Conservation (phyloP, 305 asterid genomes). For the Fraxinus paxiana region DNA sequence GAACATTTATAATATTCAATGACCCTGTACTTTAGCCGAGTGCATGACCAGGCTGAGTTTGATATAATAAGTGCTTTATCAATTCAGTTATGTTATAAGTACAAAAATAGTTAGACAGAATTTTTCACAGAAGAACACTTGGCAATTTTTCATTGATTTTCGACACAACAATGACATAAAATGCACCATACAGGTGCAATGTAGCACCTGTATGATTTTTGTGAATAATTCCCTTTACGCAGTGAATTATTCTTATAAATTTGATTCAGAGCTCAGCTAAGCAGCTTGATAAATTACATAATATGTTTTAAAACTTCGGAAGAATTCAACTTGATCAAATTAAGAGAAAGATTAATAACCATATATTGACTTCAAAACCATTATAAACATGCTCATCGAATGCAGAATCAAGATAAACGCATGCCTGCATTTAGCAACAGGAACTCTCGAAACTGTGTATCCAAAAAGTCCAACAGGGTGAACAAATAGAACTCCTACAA, state of each 20-base stretch:
- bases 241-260: too few relatives aligned
- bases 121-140: too few relatives aligned
- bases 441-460: not conserved
- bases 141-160: too few relatives aligned
- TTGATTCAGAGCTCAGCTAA: not conserved
- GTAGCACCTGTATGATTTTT: too few relatives aligned
- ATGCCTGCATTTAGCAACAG: conserved; percentile 3
- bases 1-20: not conserved
- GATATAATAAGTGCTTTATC: not conserved
- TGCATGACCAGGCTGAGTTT: not conserved
- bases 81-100: not conserved
- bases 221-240: too few relatives aligned
- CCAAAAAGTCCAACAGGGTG: not conserved
- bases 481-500: not conserved
- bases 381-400: not conserved
- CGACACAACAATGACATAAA: too few relatives aligned
- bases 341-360: conserved; percentile 3
- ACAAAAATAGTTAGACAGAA: too few relatives aligned
- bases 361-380: not conserved
- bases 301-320: not conserved
- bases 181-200: too few relatives aligned
- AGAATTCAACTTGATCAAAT: conserved; percentile 10
- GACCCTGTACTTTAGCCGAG: not conserved
- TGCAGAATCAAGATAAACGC: conserved; percentile 9
- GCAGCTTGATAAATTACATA: not conserved